These are phyloP conservation scores for Abrus precatorius DNA, from an alignment of 306 rosid species.

Conservation along the genomic window DNA sequence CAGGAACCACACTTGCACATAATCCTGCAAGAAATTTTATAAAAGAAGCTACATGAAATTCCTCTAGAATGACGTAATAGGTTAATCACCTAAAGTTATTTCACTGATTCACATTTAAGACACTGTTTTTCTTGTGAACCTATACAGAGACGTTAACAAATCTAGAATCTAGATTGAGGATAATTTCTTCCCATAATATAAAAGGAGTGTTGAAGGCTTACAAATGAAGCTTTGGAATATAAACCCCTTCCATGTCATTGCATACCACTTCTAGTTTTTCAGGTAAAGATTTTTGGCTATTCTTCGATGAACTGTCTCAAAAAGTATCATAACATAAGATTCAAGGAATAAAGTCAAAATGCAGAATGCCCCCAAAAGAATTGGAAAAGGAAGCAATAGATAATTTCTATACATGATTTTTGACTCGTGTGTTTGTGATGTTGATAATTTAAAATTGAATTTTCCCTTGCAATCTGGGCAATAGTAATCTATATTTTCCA, in stretches of 20 bases:
- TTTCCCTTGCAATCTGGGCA: slow-evolving; percentile 91
- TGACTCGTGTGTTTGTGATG: slow-evolving; percentile 53
- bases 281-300: slow-evolving; percentile 53
- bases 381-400: slow-evolving; percentile 28
- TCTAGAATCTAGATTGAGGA: slow-evolving; percentile 7
- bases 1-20: slow-evolving; percentile 81
- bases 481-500: slow-evolving; percentile 72
- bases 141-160: background rate
- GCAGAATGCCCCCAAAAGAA: slow-evolving; percentile 23
- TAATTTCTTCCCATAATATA: slow-evolving; percentile 12
- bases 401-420: slow-evolving; percentile 56
- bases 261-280: slow-evolving; percentile 80
- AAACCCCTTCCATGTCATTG: slow-evolving; percentile 87
- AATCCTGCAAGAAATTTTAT: slow-evolving; percentile 61
- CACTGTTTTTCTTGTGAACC: slow-evolving; percentile 28
- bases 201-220: slow-evolving; percentile 57
- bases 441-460: slow-evolving; percentile 50
- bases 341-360: slow-evolving; percentile 37
- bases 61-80: slow-evolving; percentile 10
- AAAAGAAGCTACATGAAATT: slow-evolving; percentile 28
- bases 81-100: slow-evolving; percentile 27
- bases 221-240: slow-evolving; percentile 77
- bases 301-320: slow-evolving; percentile 61
- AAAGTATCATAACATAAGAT: slow-evolving; percentile 41
- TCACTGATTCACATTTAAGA: slow-evolving; percentile 15